Percentiles rank a stretch among this genome's conserved stretches.
Evolutionary conservation across 441 rosid genomes (phyloP).

Genomic region (Aleurites moluccanus): DNA sequence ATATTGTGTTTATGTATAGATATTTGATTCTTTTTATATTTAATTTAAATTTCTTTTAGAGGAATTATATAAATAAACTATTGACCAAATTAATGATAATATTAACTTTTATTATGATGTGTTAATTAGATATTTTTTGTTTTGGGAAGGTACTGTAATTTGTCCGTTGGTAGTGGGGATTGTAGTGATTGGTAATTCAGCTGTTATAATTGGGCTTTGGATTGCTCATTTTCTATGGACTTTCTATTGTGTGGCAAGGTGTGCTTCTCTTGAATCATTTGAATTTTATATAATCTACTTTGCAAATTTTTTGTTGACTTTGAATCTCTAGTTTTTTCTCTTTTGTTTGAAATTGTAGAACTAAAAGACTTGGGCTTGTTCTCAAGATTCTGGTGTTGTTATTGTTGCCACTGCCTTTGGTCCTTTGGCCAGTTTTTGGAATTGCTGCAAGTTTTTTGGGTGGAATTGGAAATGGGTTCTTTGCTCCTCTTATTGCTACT

Average conservation of each 20-base stretch:
- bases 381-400: constrained; percentile 58
- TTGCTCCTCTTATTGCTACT: constrained; percentile 70
- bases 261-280: not conserved
- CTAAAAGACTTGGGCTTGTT: constrained; percentile 66
- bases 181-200: constrained; percentile 54
- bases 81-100: no score
- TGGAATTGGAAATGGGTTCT: constrained; percentile 69
- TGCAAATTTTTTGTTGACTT: not conserved
- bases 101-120: not conserved
- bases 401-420: constrained; percentile 63
- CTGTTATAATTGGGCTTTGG: constrained; percentile 77
- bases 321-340: not conserved
- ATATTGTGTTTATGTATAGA: no score
- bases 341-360: constrained; percentile 36
- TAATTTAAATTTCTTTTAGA: no score
- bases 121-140: not conserved
- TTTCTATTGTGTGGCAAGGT: constrained; percentile 76
- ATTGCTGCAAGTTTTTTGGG: constrained; percentile 69
- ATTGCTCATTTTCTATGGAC: constrained; percentile 81
- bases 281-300: not conserved
- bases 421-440: constrained; percentile 70
- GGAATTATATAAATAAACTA: no score
- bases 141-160: constrained; percentile 46
- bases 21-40: no score
- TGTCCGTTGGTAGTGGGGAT: constrained; percentile 55